Percentiles rank a stretch among this genome's conserved stretches.
These are phyloP conservation scores for Oryza brachyantha DNA, from an alignment of 176 grass and related monocot genomes.

Conservation along the genomic window DNA sequence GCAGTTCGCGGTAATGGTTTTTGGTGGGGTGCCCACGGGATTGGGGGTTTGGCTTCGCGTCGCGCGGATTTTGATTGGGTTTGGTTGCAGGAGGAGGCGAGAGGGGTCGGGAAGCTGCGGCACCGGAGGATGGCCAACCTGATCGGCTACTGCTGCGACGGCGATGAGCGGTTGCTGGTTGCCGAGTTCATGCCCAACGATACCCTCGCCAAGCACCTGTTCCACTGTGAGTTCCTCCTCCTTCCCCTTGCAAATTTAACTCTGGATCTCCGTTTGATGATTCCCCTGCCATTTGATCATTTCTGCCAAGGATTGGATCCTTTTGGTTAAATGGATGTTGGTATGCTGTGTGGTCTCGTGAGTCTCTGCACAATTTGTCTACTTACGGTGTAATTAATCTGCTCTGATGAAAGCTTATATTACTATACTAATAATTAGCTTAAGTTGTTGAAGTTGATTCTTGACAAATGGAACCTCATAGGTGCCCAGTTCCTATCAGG, in stretches of 20 bases:
- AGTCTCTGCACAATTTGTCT: background rate
- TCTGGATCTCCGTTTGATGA: background rate
- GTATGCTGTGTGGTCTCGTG: background rate
- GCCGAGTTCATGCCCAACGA: conserved; percentile 90
- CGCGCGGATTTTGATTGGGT: background rate
- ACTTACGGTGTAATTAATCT: background rate
- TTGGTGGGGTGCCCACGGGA: background rate
- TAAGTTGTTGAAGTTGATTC: background rate
- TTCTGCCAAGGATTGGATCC: background rate
- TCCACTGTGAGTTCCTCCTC: conserved; percentile 59
- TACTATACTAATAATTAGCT: background rate
- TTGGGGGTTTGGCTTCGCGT: background rate
- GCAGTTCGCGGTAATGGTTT: conserved; percentile 71
- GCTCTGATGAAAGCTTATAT: background rate
- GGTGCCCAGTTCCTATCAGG: background rate
- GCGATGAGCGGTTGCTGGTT: conserved; percentile 74
- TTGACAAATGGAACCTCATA: background rate
- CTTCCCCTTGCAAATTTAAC: background rate
- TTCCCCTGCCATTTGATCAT: conserved; percentile 3
- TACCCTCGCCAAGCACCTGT: conserved; percentile 73
- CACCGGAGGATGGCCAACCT: conserved; percentile 71
- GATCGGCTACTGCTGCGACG: conserved; percentile 81
- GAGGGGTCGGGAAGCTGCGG: conserved; percentile 57
- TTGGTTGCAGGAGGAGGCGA: conserved; percentile 67
- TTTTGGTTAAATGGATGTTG: background rate